Base-by-base conservation (phyloP, 495 filamentous ascomycete species). In the Penicillium fimorum region DNA sequence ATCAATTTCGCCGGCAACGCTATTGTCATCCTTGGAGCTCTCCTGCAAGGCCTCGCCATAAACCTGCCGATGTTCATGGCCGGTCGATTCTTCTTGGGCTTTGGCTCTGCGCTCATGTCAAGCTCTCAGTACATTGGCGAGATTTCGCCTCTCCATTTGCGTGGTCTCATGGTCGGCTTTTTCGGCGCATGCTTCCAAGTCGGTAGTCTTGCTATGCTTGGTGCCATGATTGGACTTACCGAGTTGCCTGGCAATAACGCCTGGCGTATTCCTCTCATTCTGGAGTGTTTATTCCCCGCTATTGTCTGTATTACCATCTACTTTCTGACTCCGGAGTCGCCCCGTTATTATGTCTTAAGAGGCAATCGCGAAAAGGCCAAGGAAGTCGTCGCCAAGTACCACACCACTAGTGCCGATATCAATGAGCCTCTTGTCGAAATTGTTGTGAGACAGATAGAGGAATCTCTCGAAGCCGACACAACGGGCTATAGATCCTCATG, bases 61-160 rank as follows among this genome's bases (percentile, higher is more conserved):
- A 74, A 68, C 22, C 42, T 75, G 12, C 37, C 58, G 0, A 66
- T 71, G 62, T 75, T 77, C 40, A 71, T 75, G 69, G 72, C 69
- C 3, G 73, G 72, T 38, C 67, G 73, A 11, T 77, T 76, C 45
- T 59, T 76, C 33, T 65, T 76, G 65, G 72, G 72, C 0, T 76
- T 77, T 35, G 73, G 75, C 8, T 67, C 70, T 15, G 65, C 72
- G 9, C 45, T 77, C 12, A 67, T 75, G 64, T 70, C 69, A 24
- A 65, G 63, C 51, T 75, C 73, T 1, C 74, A 76, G 48, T 78
- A 76, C 48, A 75, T 76, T 58, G 75, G 69, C 48, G 75, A 77
- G 40, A 67, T 77, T 43, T 62, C 73, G 6, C 72, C 75, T n/a
- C 52, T 74, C 12, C 73, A 76, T 55, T 70, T 76, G 8, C 69